These are phyloP conservation scores for Hygrophorus russula DNA, from an alignment of 768 basidiomycete genomes.

Conservation along the genomic window DNA sequence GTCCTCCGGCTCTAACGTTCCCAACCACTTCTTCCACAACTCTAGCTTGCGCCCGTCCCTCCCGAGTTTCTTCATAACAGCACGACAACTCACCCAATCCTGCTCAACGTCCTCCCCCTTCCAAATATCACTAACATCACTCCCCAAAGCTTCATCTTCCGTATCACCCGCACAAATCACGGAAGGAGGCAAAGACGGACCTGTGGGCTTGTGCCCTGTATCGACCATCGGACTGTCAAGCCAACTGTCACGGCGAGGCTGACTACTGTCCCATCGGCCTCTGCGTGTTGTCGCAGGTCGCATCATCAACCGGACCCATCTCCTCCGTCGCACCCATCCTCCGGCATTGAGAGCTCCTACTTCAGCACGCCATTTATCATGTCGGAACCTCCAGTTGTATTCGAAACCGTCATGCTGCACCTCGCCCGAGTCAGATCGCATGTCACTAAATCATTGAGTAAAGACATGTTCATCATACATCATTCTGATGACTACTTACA, in stretches of 20 bases:
- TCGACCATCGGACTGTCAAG: background rate
- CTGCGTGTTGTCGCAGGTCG: conserved; percentile 34
- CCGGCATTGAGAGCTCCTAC: conserved; percentile 50
- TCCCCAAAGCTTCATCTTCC: conserved; percentile 11
- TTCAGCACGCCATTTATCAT: conserved; percentile 52
- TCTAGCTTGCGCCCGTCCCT: conserved; percentile 70
- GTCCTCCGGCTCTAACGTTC: conserved; percentile 17
- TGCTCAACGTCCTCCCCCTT: conserved; percentile 31
- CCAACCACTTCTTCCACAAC: conserved; percentile 66
- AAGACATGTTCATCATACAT: too few relatives aligned
- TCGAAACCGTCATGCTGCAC: conserved; percentile 80
- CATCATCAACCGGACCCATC: conserved; percentile 85
- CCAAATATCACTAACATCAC: conserved; percentile 39
- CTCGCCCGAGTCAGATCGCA: conserved; percentile 64
- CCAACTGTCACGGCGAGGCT: background rate
- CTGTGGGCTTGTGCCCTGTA: background rate
- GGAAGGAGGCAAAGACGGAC: background rate
- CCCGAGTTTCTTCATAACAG: conserved; percentile 39
- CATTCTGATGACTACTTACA: conserved; percentile 13
- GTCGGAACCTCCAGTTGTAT: conserved; percentile 72
- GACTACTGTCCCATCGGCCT: conserved; percentile 9
- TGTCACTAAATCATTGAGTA: conserved; percentile 29
- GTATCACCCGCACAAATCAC: background rate
- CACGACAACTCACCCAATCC: conserved; percentile 52
- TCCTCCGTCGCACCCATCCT: conserved; percentile 65